Conservation (phyloP, 352 stramenopile species). For the Phytophthora tentaculata region DNA sequence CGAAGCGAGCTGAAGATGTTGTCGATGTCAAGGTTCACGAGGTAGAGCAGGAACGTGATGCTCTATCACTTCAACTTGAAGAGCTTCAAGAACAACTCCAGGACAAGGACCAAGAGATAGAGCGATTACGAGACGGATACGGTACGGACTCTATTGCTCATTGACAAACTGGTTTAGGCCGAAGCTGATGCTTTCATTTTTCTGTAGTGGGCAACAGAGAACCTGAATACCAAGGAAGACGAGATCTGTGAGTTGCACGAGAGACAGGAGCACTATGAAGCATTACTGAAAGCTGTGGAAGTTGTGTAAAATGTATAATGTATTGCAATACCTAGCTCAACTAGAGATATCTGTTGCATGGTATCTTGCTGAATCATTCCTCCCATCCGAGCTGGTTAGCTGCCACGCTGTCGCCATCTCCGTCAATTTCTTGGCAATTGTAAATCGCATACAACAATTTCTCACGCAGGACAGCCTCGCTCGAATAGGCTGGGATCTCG, state of each 20-base stretch:
- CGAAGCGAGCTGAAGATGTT: conserved; percentile 23
- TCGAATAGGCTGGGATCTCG: conserved; percentile 95
- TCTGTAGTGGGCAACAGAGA: conserved; percentile 33
- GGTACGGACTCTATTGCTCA: conserved; percentile 21
- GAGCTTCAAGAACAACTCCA: conserved; percentile 27
- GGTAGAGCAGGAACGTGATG: conserved; percentile 24
- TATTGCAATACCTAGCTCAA: too few species aligned
- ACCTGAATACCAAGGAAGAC: conserved; percentile 34
- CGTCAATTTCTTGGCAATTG: conserved; percentile 95
- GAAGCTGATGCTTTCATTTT: conserved; percentile 15
- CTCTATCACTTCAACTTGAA: conserved; percentile 24
- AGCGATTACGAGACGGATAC: conserved; percentile 29
- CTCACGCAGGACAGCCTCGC: conserved; percentile 64
- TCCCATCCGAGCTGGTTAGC: conserved; percentile 86
- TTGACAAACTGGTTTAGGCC: background rate
- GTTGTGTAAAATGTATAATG: conserved; percentile 27
- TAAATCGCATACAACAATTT: conserved; percentile 93
- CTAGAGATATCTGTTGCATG: too few species aligned
- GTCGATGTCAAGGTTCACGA: conserved; percentile 28
- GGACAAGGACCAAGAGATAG: conserved; percentile 36
- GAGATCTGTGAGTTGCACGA: conserved; percentile 39
- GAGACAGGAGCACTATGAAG: conserved; percentile 28
- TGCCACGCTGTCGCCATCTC: conserved; percentile 78
- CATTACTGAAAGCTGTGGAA: conserved; percentile 20
- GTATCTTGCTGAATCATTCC: conserved; percentile 46